These are phyloP conservation scores for Mucor indicus DNA, from an alignment of 371 early-diverging fungal species.

Conservation along the genomic window DNA sequence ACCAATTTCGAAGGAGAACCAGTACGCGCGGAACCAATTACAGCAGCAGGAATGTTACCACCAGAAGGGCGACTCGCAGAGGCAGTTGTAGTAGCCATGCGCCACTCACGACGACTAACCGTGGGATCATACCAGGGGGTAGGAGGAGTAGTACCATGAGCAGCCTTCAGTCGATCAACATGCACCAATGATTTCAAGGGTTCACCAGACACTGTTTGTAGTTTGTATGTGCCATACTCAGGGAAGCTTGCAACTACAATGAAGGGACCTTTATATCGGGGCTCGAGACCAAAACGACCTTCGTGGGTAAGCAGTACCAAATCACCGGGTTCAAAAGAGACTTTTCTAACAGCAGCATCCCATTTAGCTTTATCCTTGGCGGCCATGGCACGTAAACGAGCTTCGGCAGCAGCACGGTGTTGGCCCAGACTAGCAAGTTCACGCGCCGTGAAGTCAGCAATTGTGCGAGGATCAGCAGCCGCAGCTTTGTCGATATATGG, in stretches of 20 bases:
- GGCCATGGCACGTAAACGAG: conserved; percentile 1
- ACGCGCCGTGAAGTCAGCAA: conserved; percentile 2
- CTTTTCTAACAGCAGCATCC: conserved; percentile 9
- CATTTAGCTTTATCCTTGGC: conserved; percentile 18
- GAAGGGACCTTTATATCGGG: conserved; percentile 4
- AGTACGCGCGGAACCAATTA: no score
- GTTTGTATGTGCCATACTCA: conserved; percentile 5
- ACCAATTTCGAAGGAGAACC: no score
- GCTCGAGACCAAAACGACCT: conserved; percentile 6
- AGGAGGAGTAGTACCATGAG: not conserved
- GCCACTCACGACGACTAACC: not conserved
- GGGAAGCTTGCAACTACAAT: not conserved
- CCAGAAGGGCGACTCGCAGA: no score
- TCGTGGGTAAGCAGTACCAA: conserved; percentile 3
- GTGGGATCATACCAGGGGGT: conserved; percentile 10
- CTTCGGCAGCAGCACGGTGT: conserved; percentile 12
- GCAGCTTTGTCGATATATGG: not conserved
- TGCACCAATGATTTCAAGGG: conserved; percentile 5
- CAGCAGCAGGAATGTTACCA: no score
- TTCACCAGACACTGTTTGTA: conserved; percentile 6
- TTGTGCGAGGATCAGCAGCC: conserved; percentile 1
- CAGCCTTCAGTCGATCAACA: conserved; percentile 3
- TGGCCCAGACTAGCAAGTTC: conserved; percentile 1
- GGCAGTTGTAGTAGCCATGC: no score
- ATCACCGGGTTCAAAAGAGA: conserved; percentile 8